Conservation (phyloP, 2,329 filamentous ascomycete species). For the Pseudocercospora macadamiae region DNA sequence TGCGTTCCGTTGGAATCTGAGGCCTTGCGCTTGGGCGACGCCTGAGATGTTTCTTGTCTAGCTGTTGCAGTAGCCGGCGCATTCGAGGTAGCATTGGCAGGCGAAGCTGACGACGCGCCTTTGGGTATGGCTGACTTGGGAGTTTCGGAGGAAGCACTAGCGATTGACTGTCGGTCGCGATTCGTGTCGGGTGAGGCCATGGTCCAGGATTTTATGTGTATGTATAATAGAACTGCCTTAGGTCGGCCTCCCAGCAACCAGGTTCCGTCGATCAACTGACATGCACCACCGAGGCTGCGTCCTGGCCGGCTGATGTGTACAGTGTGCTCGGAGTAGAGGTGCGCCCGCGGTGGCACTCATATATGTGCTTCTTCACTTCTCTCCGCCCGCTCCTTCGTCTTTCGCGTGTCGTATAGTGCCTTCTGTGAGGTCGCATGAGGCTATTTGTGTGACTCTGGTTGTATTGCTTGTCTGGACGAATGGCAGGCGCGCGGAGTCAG, state of each 20-base stretch:
- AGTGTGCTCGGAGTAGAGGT: background rate
- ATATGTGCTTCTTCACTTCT: background rate
- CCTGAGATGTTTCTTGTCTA: background rate
- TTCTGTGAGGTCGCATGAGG: background rate
- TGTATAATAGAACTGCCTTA: too few species aligned
- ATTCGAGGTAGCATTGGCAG: constrained; percentile 1
- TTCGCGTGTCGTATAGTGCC: background rate
- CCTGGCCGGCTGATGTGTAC: background rate
- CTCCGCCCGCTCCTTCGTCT: background rate
- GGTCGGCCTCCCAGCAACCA: constrained; percentile 2
- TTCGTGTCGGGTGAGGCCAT: constrained; percentile 1
- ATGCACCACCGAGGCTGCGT: background rate
- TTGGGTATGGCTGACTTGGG: background rate
- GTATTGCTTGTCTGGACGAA: background rate
- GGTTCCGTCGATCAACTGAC: background rate
- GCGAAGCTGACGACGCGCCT: constrained; percentile 2
- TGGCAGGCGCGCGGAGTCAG: background rate
- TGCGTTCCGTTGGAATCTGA: constrained; percentile 1
- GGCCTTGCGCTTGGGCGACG: constrained; percentile 18
- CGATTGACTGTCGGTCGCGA: constrained; percentile 7
- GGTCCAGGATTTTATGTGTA: background rate
- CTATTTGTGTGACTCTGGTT: background rate
- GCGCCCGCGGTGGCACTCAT: background rate
- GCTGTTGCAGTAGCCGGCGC: constrained; percentile 3
- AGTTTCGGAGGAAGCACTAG: constrained; percentile 1